Evolutionary conservation across 179 eudicot genomes (phyloP).

Genomic region (Beta macrorhiza): DNA sequence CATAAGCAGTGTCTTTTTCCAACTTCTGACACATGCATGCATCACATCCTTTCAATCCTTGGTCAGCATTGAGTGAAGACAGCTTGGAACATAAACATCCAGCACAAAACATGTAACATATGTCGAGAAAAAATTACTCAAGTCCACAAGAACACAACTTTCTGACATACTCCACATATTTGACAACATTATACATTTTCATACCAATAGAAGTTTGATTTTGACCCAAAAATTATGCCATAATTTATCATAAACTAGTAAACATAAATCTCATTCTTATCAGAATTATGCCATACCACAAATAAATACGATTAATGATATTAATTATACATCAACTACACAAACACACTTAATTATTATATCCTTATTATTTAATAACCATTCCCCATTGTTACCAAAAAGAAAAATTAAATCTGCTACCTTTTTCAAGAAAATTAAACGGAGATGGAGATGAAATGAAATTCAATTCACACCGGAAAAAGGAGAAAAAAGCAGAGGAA

Average conservation of each 20-base stretch:
- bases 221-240: neutral
- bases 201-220: neutral
- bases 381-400: too few relatives aligned
- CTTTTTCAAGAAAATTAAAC: too few relatives aligned
- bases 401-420: too few relatives aligned
- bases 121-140: neutral
- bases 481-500: too few relatives aligned
- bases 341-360: too few relatives aligned
- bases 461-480: too few relatives aligned
- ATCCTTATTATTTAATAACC: too few relatives aligned
- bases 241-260: neutral
- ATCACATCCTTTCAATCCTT: neutral
- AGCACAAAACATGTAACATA: neutral
- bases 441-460: too few relatives aligned
- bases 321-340: too few relatives aligned
- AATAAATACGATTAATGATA: too few relatives aligned
- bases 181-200: neutral
- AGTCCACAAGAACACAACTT: slow-evolving; percentile 7
- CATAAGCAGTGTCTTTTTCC: neutral
- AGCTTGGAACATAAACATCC: neutral
- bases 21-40: neutral
- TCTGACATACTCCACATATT: neutral
- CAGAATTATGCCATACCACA: too few relatives aligned
- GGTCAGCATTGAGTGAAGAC: neutral
- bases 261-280: too few relatives aligned